Evolutionary conservation across 177 flowering plant genomes (phyloP).

Genomic region (Vitis hybrid): DNA sequence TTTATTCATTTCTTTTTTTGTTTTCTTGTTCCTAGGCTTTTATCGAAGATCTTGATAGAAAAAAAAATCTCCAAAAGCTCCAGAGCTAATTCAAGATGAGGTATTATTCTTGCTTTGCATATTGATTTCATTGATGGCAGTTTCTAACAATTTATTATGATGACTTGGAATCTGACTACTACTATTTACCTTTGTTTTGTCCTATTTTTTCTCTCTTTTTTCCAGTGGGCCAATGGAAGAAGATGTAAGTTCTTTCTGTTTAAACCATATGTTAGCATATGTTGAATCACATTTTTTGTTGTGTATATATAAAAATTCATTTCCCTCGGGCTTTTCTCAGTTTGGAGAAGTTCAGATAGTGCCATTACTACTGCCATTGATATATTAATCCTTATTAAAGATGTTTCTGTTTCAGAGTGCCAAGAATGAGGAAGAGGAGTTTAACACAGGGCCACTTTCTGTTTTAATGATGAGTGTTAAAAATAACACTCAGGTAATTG

Average conservation of each 20-base stretch:
- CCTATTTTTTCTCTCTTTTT: not conserved
- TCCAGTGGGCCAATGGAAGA: conserved; percentile 22
- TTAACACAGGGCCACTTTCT: conserved; percentile 94
- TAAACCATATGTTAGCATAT: not conserved
- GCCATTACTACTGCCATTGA: too few species aligned
- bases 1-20: too few species aligned
- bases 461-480: conserved; percentile 97
- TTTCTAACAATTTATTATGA: not conserved
- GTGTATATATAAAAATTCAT: not conserved
- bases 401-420: not conserved
- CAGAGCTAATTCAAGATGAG: conserved; percentile 3
- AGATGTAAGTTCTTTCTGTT: conserved; percentile 13
- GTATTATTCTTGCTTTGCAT: conserved; percentile 1
- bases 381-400: too few species aligned
- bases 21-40: too few species aligned
- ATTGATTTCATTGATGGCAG: not conserved
- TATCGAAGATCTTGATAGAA: too few species aligned
- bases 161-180: not conserved
- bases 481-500: conserved; percentile 84
- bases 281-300: not conserved
- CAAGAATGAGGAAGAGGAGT: conserved; percentile 92
- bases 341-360: too few species aligned
- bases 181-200: conserved; percentile 1
- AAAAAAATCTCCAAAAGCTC: too few species aligned
- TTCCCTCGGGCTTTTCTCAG: not conserved